Base-by-base conservation (phyloP, 495 filamentous ascomycete species). In the Pyrenula massariospora region DNA sequence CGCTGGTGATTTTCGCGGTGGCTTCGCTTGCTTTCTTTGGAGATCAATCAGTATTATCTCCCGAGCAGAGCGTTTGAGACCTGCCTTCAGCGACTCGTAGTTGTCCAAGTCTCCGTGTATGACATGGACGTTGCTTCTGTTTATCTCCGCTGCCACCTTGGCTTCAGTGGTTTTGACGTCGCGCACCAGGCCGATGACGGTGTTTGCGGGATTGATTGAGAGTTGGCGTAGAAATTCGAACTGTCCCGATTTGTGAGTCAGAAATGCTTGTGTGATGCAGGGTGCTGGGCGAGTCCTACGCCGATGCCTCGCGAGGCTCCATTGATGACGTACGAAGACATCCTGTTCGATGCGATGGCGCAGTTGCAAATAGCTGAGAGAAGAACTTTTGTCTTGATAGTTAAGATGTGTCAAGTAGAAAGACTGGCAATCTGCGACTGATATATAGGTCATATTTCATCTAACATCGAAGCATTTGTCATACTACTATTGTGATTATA, bases 111-210 rank as follows among this genome's bases (percentile, higher is more conserved):
- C 74, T 19, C 65, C 70, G 21, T 71, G 59, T 52, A 75, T 52
- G 53, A 75, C 66, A 54, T 73, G 69, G 25, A 74, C 61, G 23
- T 73, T 76, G 48, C 63, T 31, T 3, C 68, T 65, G 19, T 62
- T 60, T 53, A 70, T 63, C 31, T 64, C 59, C 21, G 64, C 48
- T 20, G 59, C 8, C 15, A 49, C 48, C 24, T 54, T 56, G 48
- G 22, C 31, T 25, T 60, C 55, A 2, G 66, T 65, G 3, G 61
- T 65, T 10, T 60, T 57, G 0, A 58, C 61, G 56, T 67, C 66
- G 23, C 75, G 71, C 20, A 66, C 68, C 8, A 76, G 63, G 22
- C 66, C 72, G 58, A 75, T 59, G 61, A 75, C 66, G 24, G 59
- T 52, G 51, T 71, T 56, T 61, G 66, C 50, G 59, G 66, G 3